Base-by-base conservation (phyloP, 306 rosid species). In the Gillenia trifoliata region DNA sequence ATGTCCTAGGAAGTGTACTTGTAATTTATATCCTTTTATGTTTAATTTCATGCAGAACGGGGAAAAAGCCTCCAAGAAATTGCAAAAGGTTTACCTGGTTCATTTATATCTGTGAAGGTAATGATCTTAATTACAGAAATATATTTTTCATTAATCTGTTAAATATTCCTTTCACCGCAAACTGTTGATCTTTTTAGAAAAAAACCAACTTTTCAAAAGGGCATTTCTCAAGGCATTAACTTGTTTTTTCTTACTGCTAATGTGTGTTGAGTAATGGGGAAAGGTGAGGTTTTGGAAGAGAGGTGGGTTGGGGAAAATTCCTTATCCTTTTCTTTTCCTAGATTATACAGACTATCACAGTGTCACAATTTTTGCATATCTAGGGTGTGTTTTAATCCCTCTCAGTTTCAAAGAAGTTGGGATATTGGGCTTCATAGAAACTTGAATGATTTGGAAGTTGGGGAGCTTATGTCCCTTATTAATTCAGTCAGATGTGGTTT, bases 31-130 rank as follows among this genome's bases (percentile, higher is more conserved):
- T 54, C 13, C 19, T 36, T 22, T 36, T 17, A 28, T 29, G 75
- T 75, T 60, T 20, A 65, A 61, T 79, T 81, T 78, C 78, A 30
- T 83, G 83, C 68, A 92, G 97, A 90, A 81, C 88, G 92, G 26
- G 64, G 64, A 47, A 83, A 86, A 80, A 26, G 77, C 82, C 85
- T 90, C 75, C 92, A 92, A 82, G 92, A 88, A 29, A 80, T 90
- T 82, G 96, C 92, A 26, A 82, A 65, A 84, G 81, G 85, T 68
- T 74, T 89, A 74, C 25, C 64, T 4, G 90, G 89, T 79, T 86
- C 92, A 16, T 76, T 81, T 68, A 66, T 92, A 70, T 63, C 97
- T 2, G 75, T 84, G 52, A 92, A 85, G 96, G 97, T 92, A 88
- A 79, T 67, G 70, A 62, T 20, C 57, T 68, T 72, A 11, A 77